phyloP scores from a whole-genome alignment of 257 asterid species.

The Oldenlandia corymbosa region DNA sequence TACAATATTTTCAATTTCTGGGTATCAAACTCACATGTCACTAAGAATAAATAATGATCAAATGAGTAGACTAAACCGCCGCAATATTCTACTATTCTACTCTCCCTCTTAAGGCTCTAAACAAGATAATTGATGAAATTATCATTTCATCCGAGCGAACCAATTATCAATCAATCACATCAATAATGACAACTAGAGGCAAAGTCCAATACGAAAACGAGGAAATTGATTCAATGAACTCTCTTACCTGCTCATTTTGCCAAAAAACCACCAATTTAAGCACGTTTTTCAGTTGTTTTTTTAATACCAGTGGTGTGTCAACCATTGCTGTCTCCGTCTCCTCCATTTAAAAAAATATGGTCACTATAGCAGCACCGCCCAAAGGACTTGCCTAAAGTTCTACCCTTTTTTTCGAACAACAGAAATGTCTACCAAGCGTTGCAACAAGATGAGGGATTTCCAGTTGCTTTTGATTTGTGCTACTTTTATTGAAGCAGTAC shows the following conservation, averaged over 20 bases:
- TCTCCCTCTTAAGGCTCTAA: too few species aligned
- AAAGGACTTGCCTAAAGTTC: too few species aligned
- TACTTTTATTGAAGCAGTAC: not conserved
- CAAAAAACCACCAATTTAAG: not conserved
- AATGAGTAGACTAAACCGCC: too few species aligned
- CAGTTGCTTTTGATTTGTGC: not conserved
- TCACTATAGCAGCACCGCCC: not conserved
- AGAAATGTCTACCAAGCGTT: too few species aligned
- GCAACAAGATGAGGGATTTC: slow-evolving; percentile 4
- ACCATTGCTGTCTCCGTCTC: not conserved
- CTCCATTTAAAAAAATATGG: not conserved
- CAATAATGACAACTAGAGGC: not conserved
- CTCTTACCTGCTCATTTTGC: not conserved
- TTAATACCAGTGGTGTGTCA: not conserved
- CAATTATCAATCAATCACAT: too few species aligned
- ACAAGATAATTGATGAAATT: not conserved
- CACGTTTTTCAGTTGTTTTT: not conserved
- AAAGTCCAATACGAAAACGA: not conserved
- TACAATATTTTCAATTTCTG: too few species aligned
- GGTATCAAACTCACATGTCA: not conserved
- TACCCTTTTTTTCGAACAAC: too few species aligned
- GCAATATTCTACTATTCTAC: not conserved
- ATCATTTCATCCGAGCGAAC: not conserved
- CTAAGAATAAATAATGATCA: too few species aligned
- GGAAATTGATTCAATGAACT: not conserved